Evolutionary conservation across 257 asterid species (phyloP).

Genomic region (Solanum medicagineum): DNA sequence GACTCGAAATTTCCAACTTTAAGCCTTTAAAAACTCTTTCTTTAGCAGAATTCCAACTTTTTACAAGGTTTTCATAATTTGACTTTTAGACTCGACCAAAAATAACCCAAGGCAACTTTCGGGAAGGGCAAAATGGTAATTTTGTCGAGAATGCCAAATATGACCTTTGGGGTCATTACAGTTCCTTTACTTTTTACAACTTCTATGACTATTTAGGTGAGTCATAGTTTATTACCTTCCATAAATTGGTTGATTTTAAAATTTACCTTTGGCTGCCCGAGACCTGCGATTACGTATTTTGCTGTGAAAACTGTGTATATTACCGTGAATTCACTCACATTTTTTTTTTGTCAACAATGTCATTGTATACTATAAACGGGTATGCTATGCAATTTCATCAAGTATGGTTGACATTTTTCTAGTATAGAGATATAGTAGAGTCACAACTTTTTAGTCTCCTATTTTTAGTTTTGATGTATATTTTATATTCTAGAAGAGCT

Average conservation of each 20-base stretch:
- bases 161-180: no score
- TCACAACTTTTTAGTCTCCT: not conserved
- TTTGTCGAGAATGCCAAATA: no score
- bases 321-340: not conserved
- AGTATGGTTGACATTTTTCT: not conserved
- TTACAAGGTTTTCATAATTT: no score
- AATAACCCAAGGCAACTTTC: no score
- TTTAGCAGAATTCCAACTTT: no score
- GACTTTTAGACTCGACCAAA: no score
- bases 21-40: no score
- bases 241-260: not conserved
- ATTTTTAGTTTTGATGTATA: not conserved
- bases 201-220: not conserved
- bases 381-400: not conserved
- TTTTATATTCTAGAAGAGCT: not conserved
- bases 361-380: not conserved
- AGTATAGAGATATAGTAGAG: not conserved
- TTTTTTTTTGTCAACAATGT: not conserved
- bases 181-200: not conserved
- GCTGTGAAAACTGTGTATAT: not conserved
- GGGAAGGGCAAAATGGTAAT: no score
- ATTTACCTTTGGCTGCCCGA: not conserved
- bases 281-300: not conserved
- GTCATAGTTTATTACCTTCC: not conserved
- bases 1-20: no score